Conservation (phyloP, 805 yeast species). For the Starmerella stigmatis region DNA sequence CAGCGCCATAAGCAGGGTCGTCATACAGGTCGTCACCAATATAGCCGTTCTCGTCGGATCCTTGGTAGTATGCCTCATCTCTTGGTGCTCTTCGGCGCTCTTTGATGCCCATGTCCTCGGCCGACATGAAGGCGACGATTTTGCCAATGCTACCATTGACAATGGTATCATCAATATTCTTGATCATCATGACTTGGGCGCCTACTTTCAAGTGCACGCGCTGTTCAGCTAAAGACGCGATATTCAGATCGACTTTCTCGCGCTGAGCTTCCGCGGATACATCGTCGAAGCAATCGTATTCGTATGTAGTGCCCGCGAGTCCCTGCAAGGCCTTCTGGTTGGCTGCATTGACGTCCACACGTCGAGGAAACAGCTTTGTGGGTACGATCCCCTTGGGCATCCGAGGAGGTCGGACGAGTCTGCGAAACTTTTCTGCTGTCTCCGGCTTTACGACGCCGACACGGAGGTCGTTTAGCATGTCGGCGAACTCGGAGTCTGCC, state of each 20-base stretch:
- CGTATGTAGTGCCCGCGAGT: constrained; percentile 40
- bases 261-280: constrained; percentile 1
- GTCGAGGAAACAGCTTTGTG: constrained; percentile 78
- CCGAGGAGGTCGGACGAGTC: constrained; percentile 44
- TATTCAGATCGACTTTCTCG: constrained; percentile 30
- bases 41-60: neutral
- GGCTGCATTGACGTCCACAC: constrained; percentile 73
- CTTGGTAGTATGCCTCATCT: no score
- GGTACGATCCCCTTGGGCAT: constrained; percentile 74
- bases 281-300: constrained; percentile 40
- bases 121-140: constrained; percentile 44
- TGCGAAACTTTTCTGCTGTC: constrained; percentile 40
- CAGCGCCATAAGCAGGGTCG: neutral
- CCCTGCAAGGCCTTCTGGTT: constrained; percentile 44
- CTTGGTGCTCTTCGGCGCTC: neutral
- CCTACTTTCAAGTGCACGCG: constrained; percentile 58
- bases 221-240: constrained; percentile 59
- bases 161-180: constrained; percentile 60
- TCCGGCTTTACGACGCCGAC: constrained; percentile 50
- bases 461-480: constrained; percentile 72
- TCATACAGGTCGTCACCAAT: neutral
- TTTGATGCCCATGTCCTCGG: neutral
- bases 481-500: constrained; percentile 59
- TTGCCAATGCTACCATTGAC: constrained; percentile 90
- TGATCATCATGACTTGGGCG: constrained; percentile 91